Evolutionary conservation across 108 stramenopile species (phyloP).

Genomic region (Nitzschia sp.): DNA sequence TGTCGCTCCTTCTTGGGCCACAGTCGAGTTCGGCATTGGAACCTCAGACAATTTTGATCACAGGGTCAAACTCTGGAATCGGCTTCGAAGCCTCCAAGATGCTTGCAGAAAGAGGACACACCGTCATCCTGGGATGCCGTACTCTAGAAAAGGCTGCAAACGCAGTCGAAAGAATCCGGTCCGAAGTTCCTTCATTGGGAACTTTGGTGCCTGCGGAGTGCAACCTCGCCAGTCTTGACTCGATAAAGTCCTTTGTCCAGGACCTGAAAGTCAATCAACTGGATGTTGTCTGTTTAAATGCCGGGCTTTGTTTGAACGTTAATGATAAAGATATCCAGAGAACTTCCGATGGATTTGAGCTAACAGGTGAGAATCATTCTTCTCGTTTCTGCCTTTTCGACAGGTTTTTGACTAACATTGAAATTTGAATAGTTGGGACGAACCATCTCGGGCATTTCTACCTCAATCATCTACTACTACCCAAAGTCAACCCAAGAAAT

Average conservation of each 20-base stretch:
- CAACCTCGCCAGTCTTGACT: slow-evolving; percentile 66
- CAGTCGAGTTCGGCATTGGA: neutral
- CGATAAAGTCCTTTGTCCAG: slow-evolving; percentile 56
- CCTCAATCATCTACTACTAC: slow-evolving; percentile 75
- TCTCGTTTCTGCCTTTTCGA: too few species aligned
- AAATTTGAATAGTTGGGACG: slow-evolving; percentile 73
- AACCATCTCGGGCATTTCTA: slow-evolving; percentile 98
- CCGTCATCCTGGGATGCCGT: slow-evolving; percentile 70
- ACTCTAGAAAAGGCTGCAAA: slow-evolving; percentile 63
- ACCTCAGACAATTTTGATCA: slow-evolving; percentile 42
- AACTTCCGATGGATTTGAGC: slow-evolving; percentile 77
- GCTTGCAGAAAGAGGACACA: slow-evolving; percentile 57
- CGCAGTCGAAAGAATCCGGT: slow-evolving; percentile 38
- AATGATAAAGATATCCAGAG: slow-evolving; percentile 64
- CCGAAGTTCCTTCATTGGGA: slow-evolving; percentile 12
- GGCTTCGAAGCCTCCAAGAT: slow-evolving; percentile 79
- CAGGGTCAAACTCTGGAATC: slow-evolving; percentile 74
- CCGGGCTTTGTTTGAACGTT: slow-evolving; percentile 76
- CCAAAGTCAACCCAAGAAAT: slow-evolving; percentile 39
- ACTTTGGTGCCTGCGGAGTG: slow-evolving; percentile 77
- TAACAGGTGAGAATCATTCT: slow-evolving; percentile 40
- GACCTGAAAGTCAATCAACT: slow-evolving; percentile 26
- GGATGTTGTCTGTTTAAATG: slow-evolving; percentile 84
- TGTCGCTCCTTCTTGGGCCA: neutral
- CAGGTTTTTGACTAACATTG: too few species aligned